phyloP scores from a whole-genome alignment of 1,284 basidiomycete species.

The Sporisorium sorghi region DNA sequence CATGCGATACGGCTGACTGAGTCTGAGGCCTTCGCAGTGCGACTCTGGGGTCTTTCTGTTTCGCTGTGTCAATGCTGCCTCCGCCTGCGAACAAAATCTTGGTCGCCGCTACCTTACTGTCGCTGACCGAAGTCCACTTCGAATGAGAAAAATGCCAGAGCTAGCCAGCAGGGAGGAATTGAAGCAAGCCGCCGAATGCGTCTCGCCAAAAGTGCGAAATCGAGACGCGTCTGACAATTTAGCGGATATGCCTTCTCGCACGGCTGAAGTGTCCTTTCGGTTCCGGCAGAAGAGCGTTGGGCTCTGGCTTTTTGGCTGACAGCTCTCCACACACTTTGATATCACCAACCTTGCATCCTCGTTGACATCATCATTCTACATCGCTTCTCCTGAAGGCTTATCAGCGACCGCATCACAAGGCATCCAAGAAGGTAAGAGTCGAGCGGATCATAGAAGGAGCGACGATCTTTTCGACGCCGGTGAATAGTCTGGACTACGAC shows the following conservation, averaged over 20 bases:
- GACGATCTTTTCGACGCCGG: not conserved
- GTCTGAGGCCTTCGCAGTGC: no score
- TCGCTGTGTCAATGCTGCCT: no score
- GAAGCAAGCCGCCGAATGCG: constrained; percentile 7
- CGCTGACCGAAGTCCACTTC: not conserved
- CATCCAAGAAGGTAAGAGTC: constrained; percentile 3
- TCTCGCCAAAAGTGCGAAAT: constrained; percentile 1
- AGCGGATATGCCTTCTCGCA: not conserved
- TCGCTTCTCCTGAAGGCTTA: not conserved
- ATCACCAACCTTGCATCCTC: not conserved
- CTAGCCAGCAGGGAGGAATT: not conserved
- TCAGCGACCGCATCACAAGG: not conserved
- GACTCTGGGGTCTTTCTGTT: no score
- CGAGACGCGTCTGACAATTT: constrained; percentile 7
- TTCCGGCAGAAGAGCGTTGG: not conserved
- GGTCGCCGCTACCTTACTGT: no score
- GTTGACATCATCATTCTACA: not conserved
- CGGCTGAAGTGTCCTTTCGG: not conserved
- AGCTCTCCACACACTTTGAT: not conserved
- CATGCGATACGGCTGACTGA: no score
- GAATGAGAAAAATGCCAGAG: not conserved
- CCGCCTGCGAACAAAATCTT: not conserved
- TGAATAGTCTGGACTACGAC: no score
- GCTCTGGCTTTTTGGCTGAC: not conserved
- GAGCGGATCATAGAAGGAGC: not conserved